Base-by-base conservation (phyloP, 768 basidiomycete species). In the Lentinula edodes region DNA sequence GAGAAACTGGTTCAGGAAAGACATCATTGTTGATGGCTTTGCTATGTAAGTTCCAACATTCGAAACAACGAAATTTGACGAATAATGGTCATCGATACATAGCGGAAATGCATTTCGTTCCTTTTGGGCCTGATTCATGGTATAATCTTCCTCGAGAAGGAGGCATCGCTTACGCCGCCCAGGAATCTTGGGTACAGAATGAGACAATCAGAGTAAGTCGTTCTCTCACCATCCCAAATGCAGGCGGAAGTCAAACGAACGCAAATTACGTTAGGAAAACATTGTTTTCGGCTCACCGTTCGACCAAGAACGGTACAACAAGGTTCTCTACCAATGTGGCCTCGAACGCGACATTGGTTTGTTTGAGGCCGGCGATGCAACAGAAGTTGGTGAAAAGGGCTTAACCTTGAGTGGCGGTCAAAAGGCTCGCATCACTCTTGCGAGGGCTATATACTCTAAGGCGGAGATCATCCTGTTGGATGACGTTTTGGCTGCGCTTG, bases 111-210 rank as follows among this genome's bases (percentile, higher is more conserved):
- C 85, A 89, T 68, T 86, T 84, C 66, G 71, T 80, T 9, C 81
- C 80, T 1, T 74, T 74, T 7, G 69, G 73, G 8, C 75, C 81
- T 0, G 79, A 82, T 46, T 84, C 89, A 0, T 88, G 83, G 80
- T 89, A 80, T 71, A 84, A 83, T 63, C 80, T 93, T 6, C 91
- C 91, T 28, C 76, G 90, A 2, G 74, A 74, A 3, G 79, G 79
- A 0, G 90, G 91, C 5, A 80, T 95, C 42, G 86, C 90, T 2
- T 93, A 90, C 69, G 88, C 88, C 6, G 87, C 88, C 3, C 92
- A 95, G 70, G 90, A 93, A 68, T 85, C 89, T 4, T 95, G 91
- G 91, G 86, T 93, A 2, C 83, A 87, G 70, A 93, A 91, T 64
- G 89, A 88, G 62, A 91, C 89, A 0, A 89, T 91, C 57, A 78